Percentiles rank a stretch among this genome's conserved stretches.
These are phyloP conservation scores for Leishmania guyanensis DNA, from an alignment of 208 protist species.

Conservation along the genomic window DNA sequence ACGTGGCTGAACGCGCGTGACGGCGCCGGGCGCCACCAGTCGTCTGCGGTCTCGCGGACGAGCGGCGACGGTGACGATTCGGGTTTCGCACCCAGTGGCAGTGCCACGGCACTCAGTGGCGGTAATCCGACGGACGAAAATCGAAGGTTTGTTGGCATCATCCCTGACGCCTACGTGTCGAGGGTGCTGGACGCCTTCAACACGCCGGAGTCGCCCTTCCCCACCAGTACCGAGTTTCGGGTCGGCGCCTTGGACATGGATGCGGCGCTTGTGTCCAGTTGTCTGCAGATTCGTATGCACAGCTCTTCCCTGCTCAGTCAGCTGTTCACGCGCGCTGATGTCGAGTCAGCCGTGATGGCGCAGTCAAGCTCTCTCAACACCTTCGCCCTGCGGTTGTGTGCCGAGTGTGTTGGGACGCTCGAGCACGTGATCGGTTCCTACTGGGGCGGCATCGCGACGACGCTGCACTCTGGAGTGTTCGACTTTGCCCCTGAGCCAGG, in stretches of 20 bases:
- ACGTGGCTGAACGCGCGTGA: constrained; percentile 8
- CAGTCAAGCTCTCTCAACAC: constrained; percentile 44
- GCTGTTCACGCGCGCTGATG: constrained; percentile 55
- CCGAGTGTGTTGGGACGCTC: constrained; percentile 59
- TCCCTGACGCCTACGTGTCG: constrained; percentile 32
- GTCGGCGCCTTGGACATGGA: constrained; percentile 65
- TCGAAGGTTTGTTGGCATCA: constrained; percentile 1
- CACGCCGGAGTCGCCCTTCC: constrained; percentile 54
- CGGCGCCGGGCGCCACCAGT: background rate
- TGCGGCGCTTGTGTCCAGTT: constrained; percentile 68
- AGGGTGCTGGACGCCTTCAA: constrained; percentile 68
- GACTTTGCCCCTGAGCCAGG: constrained; percentile 56
- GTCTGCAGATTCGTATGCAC: constrained; percentile 67
- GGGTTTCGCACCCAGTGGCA: constrained; percentile 4
- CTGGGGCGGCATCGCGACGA: constrained; percentile 80
- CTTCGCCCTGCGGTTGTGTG: constrained; percentile 61
- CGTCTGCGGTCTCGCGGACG: background rate
- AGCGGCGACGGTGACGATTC: background rate
- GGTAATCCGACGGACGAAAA: background rate
- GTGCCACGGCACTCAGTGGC: background rate
- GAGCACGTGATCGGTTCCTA: constrained; percentile 80
- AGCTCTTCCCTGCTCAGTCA: constrained; percentile 59
- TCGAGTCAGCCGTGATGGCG: constrained; percentile 56
- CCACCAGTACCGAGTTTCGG: constrained; percentile 59
- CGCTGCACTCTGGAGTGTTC: constrained; percentile 69